Percentiles rank a stretch among this genome's conserved stretches.
These are phyloP conservation scores for Paracamarosporium sp. DNA, from an alignment of 2,329 filamentous ascomycete species.

Conservation along the genomic window DNA sequence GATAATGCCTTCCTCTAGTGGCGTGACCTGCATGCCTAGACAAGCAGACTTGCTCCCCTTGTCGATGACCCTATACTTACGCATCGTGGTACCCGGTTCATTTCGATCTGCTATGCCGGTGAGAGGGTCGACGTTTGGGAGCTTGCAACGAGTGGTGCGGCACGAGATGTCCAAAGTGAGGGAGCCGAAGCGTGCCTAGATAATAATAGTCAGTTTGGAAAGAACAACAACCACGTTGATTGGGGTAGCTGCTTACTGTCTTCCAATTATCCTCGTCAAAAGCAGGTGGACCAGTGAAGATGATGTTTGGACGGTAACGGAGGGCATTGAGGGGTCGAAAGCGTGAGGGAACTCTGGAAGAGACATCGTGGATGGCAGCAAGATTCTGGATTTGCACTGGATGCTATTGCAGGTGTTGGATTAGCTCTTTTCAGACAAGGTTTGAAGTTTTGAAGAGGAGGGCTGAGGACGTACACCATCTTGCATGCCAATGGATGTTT, in stretches of 20 bases:
- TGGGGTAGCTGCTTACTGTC: constrained; percentile 32
- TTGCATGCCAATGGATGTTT: constrained; percentile 71
- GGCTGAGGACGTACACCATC: constrained; percentile 64
- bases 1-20: constrained; percentile 45
- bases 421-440: not conserved
- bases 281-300: constrained; percentile 67
- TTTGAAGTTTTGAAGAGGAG: not conserved
- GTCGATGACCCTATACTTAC: constrained; percentile 66
- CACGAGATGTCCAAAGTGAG: constrained; percentile 62
- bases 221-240: not conserved
- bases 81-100: constrained; percentile 66
- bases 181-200: constrained; percentile 53
- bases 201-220: constrained; percentile 39
- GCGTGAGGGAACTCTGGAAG: constrained; percentile 62
- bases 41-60: constrained; percentile 65
- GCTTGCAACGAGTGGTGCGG: constrained; percentile 72
- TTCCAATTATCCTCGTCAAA: constrained; percentile 78
- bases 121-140: constrained; percentile 73
- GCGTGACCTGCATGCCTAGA: constrained; percentile 71
- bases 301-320: constrained; percentile 76
- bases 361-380: constrained; percentile 67
- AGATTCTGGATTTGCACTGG: constrained; percentile 73
- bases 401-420: constrained; percentile 57
- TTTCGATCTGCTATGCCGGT: constrained; percentile 62
- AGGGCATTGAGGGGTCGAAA: constrained; percentile 64